Evolutionary conservation across 2,329 filamentous ascomycete genomes (phyloP).

Genomic region (Colletotrichum cordylinicola): DNA sequence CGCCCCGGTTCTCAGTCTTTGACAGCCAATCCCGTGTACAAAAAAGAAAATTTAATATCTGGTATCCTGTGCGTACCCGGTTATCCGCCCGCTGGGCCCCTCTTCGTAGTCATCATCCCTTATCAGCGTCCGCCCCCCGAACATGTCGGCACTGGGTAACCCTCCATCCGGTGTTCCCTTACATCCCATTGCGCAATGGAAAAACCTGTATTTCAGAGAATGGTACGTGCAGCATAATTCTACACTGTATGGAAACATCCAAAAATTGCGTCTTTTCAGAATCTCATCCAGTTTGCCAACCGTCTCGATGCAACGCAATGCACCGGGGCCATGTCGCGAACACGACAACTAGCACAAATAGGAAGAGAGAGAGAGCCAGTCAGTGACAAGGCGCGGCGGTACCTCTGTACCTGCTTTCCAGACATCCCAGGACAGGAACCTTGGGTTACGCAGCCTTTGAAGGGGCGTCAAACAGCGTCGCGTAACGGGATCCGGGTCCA

Average conservation of each 20-base stretch:
- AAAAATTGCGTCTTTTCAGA: background rate
- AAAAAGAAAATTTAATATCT: background rate
- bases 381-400: background rate
- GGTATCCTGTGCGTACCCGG: constrained; percentile 2
- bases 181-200: background rate
- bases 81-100: background rate
- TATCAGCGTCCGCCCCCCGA: constrained; percentile 5
- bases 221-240: background rate
- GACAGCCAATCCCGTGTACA: background rate
- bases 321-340: background rate
- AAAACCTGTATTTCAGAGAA: background rate
- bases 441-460: background rate
- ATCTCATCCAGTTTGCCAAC: background rate
- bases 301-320: background rate
- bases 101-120: constrained; percentile 6
- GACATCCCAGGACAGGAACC: background rate
- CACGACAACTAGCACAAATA: background rate
- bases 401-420: background rate
- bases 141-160: background rate
- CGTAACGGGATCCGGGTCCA: background rate
- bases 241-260: background rate
- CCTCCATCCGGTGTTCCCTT: background rate
- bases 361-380: no score
- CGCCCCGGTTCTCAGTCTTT: background rate
- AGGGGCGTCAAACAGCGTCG: background rate